Evolutionary conservation across 1,284 basidiomycete species (phyloP), one percentile per base, ranked within the genome.

Genomic region (Trametes pubescens): DNA sequence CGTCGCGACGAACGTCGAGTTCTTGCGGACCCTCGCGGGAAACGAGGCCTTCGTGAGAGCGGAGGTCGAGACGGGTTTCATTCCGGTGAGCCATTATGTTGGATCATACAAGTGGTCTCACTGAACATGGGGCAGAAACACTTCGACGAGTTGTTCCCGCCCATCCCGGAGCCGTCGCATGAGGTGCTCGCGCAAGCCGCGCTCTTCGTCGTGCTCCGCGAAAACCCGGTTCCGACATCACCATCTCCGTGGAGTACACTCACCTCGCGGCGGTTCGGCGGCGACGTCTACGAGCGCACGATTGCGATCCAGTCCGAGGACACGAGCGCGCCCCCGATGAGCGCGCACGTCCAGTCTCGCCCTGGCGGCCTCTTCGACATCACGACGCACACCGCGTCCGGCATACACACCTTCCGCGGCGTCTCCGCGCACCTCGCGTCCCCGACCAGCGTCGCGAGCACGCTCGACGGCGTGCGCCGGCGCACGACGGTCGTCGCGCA

Each of bases 51-150:
- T 98, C 73, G 83, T 92, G 21, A 80, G 83, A 35, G 94, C 85
- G n/a, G 88, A 96, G 62, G 87, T 98, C 6, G 96, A 98, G 77
- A 98, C 96, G 9, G 95, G 94, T 2, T 98, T 98, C 74, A 96
- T 98, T 72, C 84, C 87, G 35, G 93, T 93, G 73, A 68, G 80
- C 74, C 3, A 34, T 8, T 8, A 48, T 11, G 1, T 7, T 18
- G n/a, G 4, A 10, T 32, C 14, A n/a, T n/a, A 10, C 21, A 10
- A 7, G 18, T 26, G n/a, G 2, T 40, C 16, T n/a, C 26, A 13
- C 22, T 48, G 54, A 56, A 9, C n/a, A 6, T 2, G 0, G 16
- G 16, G 34, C 64, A 94, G 93, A 93, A 93, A 87, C 89, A 95
- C 75, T 84, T 86, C 71, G 81, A 87, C 57, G 86, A 91, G 61